Evolutionary conservation across 805 yeast species (phyloP), one percentile per base, ranked within the genome.

Genomic region (Wickerhamomyces mucosus): DNA sequence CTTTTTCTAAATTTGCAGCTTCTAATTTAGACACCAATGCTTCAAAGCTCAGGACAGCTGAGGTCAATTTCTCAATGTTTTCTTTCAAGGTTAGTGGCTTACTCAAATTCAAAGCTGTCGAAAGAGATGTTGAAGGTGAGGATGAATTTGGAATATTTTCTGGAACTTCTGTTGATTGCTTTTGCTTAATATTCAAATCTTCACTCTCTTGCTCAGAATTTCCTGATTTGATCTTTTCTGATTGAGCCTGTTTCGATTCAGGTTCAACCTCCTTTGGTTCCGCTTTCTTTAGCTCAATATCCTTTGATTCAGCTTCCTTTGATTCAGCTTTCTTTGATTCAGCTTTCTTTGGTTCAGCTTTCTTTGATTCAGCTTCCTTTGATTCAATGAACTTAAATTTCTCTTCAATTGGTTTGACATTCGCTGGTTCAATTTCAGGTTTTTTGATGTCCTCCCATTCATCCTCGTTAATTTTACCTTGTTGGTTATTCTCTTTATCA

Each of bases 61-160:
- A 36, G 5, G 80, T 72, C 33, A 82, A 60, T 40, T 69, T 77
- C 41, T 78, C 89, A 20, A 81, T 77, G 1, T 85, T 74, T 8
- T 72, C 78, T 46, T 78, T 78, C 37, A 82, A 62, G 1, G 86
- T 80, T 20, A 80, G 66, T 14, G 82, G 72, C 18, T 61, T 51
- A 13, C 54, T 41, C 21, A 42, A 8, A 18, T 38, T 25, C 8
- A 36, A 25, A 16, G 41, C 32, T 12, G 20, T 30, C 7, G 16
- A 7, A 6, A 6, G 9, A 11, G 24, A 7, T 6, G 24, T 12
- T 21, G 24, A 12, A 21, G 24, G 6, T 6, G 24, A 7, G 24
- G 24, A 6, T n/a, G 24, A 7, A 14, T 6, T 21, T 13, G 26
- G 5, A 12, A n/a, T n/a, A n/a, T n/a, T n/a, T 31, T 27, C 33